Base-by-base conservation (phyloP, 1,284 basidiomycete species). In the Microbotryomycetes sp. region DNA sequence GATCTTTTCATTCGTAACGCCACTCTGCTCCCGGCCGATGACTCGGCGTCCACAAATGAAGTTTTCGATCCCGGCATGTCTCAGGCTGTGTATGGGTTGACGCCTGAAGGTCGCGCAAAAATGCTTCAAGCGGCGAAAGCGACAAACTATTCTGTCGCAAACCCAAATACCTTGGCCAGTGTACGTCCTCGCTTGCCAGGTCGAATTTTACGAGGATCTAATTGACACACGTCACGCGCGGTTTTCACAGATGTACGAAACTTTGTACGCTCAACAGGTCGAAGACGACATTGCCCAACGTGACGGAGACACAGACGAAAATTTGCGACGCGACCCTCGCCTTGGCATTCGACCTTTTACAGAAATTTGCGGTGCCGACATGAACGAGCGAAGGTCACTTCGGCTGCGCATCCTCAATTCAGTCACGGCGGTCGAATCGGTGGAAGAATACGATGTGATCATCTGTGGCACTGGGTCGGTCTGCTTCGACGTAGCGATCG, bases 101-200 rank as follows among this genome's bases (percentile, higher is more conserved):
- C 46, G 6, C 49, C 45, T 3, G 60, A 60, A 60, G 51, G 58
- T 50, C 58, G 46, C 78, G 78, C 29, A 76, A 79, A 65, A 66
- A 73, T 48, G 71, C 78, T 80, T 3, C 71, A 73, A 30, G 83
- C 84, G 62, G 82, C 82, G 61, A 77, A 78, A 63, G 73, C 74
- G 45, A 83, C 83, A 12, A 84, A 84, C 70, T 84, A 84, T 68
- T 79, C 81, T 15, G 81, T 83, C 30, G 80, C 84, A 19, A 83
- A 81, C 65, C 79, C 80, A 48, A 70, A 76, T 6, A 70, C 65
- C 19, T 61, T 71, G 25, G 55, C 53, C 3, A 56, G 50, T 12
- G 68, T 71, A 26, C 23, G 68, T 4, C 28, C 4, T 42, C 22
- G 19, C 12, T n/a, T 36, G 15, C 9, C 49, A 19, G 6, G 9